A percentile compares a stretch with the other conserved stretches of the same genome.
phyloP scores from a whole-genome alignment of 164 flowering plant genomes.

The Malania oleifera region DNA sequence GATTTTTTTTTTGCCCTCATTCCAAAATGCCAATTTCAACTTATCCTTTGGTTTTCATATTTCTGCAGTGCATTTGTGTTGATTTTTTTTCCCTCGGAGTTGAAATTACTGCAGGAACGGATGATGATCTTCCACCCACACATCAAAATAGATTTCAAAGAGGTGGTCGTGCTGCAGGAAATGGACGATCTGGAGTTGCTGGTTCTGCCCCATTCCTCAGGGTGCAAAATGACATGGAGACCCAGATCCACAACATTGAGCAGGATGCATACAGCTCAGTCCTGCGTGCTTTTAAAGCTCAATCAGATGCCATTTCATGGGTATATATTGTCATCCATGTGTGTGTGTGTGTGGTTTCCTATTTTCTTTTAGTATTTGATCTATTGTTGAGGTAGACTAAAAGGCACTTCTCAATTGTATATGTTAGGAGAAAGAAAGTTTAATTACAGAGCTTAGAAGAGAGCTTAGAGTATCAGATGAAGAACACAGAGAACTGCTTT shows the following conservation, averaged over 20 bases:
- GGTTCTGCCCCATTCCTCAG: neutral
- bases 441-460: conserved; percentile 47
- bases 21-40: too few species aligned
- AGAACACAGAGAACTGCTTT: conserved; percentile 43
- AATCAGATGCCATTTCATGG: conserved; percentile 8
- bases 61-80: too few species aligned
- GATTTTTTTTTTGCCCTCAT: too few species aligned
- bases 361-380: too few species aligned
- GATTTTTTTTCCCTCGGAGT: too few species aligned
- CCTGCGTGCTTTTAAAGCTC: conserved; percentile 12
- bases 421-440: conserved; percentile 38
- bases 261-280: conserved; percentile 7
- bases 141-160: conserved; percentile 17
- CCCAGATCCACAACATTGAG: conserved; percentile 3
- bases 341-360: neutral
- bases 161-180: neutral
- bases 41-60: too few species aligned
- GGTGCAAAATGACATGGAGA: conserved; percentile 3
- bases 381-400: conserved; percentile 2
- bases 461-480: conserved; percentile 51
- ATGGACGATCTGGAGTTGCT: conserved; percentile 4
- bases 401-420: conserved; percentile 11
- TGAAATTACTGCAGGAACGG: conserved; percentile 45
- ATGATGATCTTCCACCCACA: conserved; percentile 63
- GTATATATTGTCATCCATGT: neutral